phyloP scores from a whole-genome alignment of 768 basidiomycete species.

The Dictyophora rubrovolvata region DNA sequence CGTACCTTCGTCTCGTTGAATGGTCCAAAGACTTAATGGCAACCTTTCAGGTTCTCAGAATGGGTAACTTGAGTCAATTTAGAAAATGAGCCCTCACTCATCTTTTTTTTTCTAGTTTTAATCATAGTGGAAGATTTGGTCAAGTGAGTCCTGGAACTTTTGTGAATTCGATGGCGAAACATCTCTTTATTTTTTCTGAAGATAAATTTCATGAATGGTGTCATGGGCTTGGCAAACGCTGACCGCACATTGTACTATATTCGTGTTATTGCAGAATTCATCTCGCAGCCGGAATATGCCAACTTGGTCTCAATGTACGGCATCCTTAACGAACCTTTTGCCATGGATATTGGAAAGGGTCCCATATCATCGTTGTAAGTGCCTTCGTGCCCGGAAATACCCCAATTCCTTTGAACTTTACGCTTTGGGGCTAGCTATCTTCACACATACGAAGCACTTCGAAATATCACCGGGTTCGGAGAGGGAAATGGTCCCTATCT shows the following conservation, averaged over 20 bases:
- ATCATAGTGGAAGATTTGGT: neutral
- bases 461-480: constrained; percentile 64
- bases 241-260: constrained; percentile 70
- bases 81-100: neutral
- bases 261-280: constrained; percentile 67
- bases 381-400: neutral
- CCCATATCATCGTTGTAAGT: constrained; percentile 53
- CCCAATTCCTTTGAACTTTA: neutral
- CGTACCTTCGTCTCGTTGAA: constrained; percentile 26
- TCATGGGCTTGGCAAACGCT: constrained; percentile 83
- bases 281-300: constrained; percentile 63
- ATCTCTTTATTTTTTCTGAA: constrained; percentile 9
- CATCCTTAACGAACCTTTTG: constrained; percentile 53
- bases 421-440: constrained; percentile 22
- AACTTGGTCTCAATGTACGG: constrained; percentile 53
- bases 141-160: neutral
- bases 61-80: neutral
- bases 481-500: constrained; percentile 53
- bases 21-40: neutral
- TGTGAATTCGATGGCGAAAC: neutral
- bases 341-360: constrained; percentile 41
- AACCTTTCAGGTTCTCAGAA: constrained; percentile 1
- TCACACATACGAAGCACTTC: constrained; percentile 43
- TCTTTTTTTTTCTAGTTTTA: neutral
- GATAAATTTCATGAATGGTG: constrained; percentile 54